These are phyloP conservation scores for Cucurbita pepo DNA, from an alignment of 306 rosid genomes.

Conservation along the genomic window DNA sequence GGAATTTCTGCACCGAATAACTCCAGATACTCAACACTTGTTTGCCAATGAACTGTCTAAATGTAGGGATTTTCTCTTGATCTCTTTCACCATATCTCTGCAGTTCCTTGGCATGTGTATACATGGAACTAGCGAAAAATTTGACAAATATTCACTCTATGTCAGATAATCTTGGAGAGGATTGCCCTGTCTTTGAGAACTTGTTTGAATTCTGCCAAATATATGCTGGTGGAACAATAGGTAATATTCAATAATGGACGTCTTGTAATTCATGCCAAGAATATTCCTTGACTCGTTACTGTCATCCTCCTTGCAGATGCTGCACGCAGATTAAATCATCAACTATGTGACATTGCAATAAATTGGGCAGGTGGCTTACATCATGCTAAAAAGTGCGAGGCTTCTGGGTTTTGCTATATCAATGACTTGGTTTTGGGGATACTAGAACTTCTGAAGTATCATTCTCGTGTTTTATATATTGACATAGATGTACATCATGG, in stretches of 20 bases:
- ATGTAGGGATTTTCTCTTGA: conserved; percentile 27
- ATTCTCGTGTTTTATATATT: conserved; percentile 87
- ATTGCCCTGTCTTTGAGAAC: conserved; percentile 93
- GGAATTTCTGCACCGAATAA: conserved; percentile 82
- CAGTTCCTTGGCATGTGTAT: not conserved
- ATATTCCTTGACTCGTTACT: conserved; percentile 1
- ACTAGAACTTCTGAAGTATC: conserved; percentile 87
- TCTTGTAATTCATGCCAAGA: conserved; percentile 1
- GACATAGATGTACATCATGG: conserved; percentile 99
- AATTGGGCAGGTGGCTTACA: conserved; percentile 99
- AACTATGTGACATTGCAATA: conserved; percentile 87
- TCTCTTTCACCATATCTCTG: not conserved
- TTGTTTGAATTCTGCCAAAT: conserved; percentile 96
- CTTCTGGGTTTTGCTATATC: conserved; percentile 97
- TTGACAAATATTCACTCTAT: not conserved
- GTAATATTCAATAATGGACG: conserved; percentile 19
- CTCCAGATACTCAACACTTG: conserved; percentile 73
- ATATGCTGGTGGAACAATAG: conserved; percentile 95
- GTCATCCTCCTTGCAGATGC: conserved; percentile 45
- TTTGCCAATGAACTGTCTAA: conserved; percentile 56
- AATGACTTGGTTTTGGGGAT: conserved; percentile 94
- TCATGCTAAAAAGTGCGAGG: conserved; percentile 99
- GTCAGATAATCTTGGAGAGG: conserved; percentile 96
- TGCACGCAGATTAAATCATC: conserved; percentile 82
- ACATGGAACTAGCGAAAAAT: not conserved